These are phyloP conservation scores for Pleurotus tuber-regium DNA, from an alignment of 768 basidiomycete genomes.

Conservation along the genomic window DNA sequence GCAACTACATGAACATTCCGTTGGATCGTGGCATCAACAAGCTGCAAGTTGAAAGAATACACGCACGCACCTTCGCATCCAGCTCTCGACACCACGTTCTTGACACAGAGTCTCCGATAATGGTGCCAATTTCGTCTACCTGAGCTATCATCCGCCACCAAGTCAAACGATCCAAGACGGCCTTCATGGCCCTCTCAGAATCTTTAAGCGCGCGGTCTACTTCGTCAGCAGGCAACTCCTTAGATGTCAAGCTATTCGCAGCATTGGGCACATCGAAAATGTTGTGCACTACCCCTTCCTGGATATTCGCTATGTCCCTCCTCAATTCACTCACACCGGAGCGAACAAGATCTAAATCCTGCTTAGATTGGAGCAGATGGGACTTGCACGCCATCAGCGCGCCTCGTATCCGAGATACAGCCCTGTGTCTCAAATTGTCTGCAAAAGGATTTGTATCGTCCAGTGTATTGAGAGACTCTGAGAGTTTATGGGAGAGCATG, in stretches of 20 bases:
- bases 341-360: conserved; percentile 33
- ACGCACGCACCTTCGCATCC: conserved; percentile 50
- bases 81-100: conserved; percentile 44
- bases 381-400: conserved; percentile 35
- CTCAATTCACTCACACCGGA: conserved; percentile 34
- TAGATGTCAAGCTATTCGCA: conserved; percentile 8
- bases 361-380: conserved; percentile 27
- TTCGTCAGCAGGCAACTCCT: conserved; percentile 19
- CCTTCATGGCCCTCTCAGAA: conserved; percentile 35
- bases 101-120: conserved; percentile 34
- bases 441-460: conserved; percentile 13
- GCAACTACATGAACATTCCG: conserved; percentile 45
- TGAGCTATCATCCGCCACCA: conserved; percentile 46
- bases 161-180: conserved; percentile 39
- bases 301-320: conserved; percentile 36
- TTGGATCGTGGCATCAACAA: too few relatives aligned
- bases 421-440: conserved; percentile 32
- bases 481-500: conserved; percentile 39
- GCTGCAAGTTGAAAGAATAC: background rate
- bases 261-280: conserved; percentile 30
- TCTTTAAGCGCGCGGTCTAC: conserved; percentile 35
- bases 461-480: conserved; percentile 15
- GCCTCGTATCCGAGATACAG: conserved; percentile 35
- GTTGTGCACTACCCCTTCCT: conserved; percentile 30
- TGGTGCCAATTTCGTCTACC: conserved; percentile 43